phyloP scores from a whole-genome alignment of 805 yeast species.

The Starmerella tilneyi region DNA sequence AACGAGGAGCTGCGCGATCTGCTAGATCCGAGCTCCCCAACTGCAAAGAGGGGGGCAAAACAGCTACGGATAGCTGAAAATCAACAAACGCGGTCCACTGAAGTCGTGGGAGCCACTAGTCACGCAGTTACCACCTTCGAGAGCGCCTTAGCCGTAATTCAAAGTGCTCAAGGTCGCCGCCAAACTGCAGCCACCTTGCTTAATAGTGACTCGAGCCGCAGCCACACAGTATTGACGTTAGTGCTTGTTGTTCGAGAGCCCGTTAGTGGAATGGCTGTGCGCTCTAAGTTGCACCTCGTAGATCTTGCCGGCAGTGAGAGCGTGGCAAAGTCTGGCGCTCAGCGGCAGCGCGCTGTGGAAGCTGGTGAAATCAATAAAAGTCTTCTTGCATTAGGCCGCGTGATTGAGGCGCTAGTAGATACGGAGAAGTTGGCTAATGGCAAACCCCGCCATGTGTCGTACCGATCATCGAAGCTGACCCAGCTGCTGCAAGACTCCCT shows the following conservation, averaged over 20 bases:
- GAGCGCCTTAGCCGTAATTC: conserved; percentile 44
- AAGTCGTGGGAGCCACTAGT: conserved; percentile 51
- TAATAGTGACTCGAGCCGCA: conserved; percentile 62
- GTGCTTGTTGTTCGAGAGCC: conserved; percentile 38
- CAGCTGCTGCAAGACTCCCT: conserved; percentile 69
- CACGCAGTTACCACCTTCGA: conserved; percentile 39
- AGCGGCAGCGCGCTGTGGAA: conserved; percentile 75
- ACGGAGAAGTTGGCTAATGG: conserved; percentile 2
- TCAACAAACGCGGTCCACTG: conserved; percentile 36
- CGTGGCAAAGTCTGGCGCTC: conserved; percentile 76
- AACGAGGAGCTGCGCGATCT: conserved; percentile 78
- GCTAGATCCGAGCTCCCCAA: conserved; percentile 32
- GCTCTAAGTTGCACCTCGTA: conserved; percentile 66
- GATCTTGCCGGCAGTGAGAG: conserved; percentile 96
- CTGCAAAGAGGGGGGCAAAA: conserved; percentile 34
- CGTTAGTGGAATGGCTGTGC: conserved; percentile 42
- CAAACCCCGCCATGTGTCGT: conserved; percentile 50
- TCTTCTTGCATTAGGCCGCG: conserved; percentile 76
- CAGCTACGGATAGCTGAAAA: conserved; percentile 49
- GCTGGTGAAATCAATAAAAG: conserved; percentile 91
- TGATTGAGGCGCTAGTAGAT: conserved; percentile 36
- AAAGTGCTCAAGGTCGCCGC: conserved; percentile 50
- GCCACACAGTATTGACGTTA: conserved; percentile 70
- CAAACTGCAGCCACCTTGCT: conserved; percentile 71
- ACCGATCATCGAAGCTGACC: conserved; percentile 73